phyloP scores from a whole-genome alignment of 2,329 filamentous ascomycete species.

The Epichloe typhina region DNA sequence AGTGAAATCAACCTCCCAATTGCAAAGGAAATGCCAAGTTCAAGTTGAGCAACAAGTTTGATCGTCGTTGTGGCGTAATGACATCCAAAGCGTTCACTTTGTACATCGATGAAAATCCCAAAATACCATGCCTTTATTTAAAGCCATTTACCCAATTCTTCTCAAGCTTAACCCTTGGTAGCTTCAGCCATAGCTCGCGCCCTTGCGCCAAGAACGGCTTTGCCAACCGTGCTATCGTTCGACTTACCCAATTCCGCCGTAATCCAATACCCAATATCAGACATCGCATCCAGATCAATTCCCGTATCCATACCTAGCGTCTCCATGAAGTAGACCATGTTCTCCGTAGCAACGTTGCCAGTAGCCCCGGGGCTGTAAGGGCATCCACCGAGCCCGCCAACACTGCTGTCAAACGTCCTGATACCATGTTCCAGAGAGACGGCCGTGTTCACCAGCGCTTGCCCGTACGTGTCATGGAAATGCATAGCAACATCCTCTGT shows the following conservation, averaged over 20 bases:
- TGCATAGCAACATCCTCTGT: constrained; percentile 65
- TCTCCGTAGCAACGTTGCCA: constrained; percentile 76
- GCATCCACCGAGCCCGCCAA: constrained; percentile 71
- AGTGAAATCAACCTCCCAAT: too few relatives aligned
- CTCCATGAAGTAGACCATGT: constrained; percentile 67
- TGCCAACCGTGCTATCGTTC: constrained; percentile 56
- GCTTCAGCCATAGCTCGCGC: constrained; percentile 15
- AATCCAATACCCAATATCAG: constrained; percentile 62
- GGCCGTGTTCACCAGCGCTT: constrained; percentile 71
- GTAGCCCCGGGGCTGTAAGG: constrained; percentile 78
- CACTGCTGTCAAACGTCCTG: constrained; percentile 65
- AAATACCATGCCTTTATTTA: too few relatives aligned
- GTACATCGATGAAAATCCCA: too few relatives aligned
- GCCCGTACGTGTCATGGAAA: constrained; percentile 81
- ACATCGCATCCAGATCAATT: constrained; percentile 52
- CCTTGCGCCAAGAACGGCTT: constrained; percentile 43
- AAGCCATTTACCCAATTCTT: neutral
- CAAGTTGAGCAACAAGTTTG: too few relatives aligned
- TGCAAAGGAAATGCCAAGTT: too few relatives aligned
- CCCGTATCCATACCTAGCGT: constrained; percentile 64
- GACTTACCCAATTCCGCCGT: constrained; percentile 46
- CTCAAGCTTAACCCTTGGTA: constrained; percentile 10
- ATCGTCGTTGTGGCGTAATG: too few relatives aligned
- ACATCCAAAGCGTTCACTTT: too few relatives aligned
- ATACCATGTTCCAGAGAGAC: constrained; percentile 67